Evolutionary conservation across 805 yeast species (phyloP).

Genomic region (Starmerella asiatica): DNA sequence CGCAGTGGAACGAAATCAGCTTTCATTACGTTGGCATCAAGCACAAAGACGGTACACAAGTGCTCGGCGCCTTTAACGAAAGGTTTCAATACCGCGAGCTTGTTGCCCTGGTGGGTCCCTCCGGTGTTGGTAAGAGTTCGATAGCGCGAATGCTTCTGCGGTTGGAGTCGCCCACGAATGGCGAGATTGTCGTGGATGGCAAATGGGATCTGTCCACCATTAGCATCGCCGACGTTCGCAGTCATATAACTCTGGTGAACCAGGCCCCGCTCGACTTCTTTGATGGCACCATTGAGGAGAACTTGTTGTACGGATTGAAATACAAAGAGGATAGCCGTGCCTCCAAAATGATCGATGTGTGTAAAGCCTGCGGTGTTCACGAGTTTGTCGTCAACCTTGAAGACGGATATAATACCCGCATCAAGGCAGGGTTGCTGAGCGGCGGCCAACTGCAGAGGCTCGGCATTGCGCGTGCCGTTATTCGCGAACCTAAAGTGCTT

Average conservation of each 20-base stretch:
- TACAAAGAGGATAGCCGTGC: background rate
- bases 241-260: constrained; percentile 51
- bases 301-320: constrained; percentile 30
- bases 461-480: constrained; percentile 67
- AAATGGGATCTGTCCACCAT: constrained; percentile 34
- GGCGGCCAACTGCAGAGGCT: constrained; percentile 88
- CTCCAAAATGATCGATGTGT: constrained; percentile 17
- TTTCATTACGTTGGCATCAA: constrained; percentile 10
- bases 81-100: constrained; percentile 35
- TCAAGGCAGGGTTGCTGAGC: constrained; percentile 46
- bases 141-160: constrained; percentile 43
- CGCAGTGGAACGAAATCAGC: constrained; percentile 7
- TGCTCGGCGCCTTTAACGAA: constrained; percentile 35
- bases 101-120: constrained; percentile 64
- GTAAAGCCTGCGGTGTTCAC: constrained; percentile 39
- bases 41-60: constrained; percentile 16
- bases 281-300: constrained; percentile 60
- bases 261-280: constrained; percentile 56
- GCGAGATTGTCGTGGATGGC: constrained; percentile 35
- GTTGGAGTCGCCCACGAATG: constrained; percentile 34
- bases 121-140: constrained; percentile 91
- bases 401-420: constrained; percentile 42
- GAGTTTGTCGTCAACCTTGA: constrained; percentile 41
- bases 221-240: constrained; percentile 38
- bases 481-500: constrained; percentile 51